These are phyloP conservation scores for Saturnispora zaruensis DNA, from an alignment of 805 yeast genomes.

Conservation along the genomic window DNA sequence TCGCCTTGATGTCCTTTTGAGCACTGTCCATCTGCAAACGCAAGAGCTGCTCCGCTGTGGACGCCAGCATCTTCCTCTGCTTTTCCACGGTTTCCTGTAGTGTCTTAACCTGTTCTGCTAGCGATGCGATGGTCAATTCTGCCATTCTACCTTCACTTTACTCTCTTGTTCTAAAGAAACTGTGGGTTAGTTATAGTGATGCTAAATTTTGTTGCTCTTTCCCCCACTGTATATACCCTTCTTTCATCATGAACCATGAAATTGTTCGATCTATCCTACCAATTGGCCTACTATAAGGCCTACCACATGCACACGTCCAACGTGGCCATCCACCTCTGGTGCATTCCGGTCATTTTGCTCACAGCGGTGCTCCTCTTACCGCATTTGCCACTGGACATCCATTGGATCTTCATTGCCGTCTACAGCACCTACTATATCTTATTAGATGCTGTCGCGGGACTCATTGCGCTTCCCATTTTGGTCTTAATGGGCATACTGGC, in stretches of 20 bases:
- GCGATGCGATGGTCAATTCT: constrained; percentile 22
- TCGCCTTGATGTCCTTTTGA: constrained; percentile 18
- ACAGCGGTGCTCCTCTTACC: constrained; percentile 38
- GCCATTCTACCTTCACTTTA: background rate
- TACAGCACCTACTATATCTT: constrained; percentile 52
- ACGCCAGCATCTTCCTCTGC: constrained; percentile 56
- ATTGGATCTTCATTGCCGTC: constrained; percentile 37
- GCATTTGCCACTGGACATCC: constrained; percentile 7
- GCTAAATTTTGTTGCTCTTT: background rate
- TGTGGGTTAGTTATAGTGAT: background rate
- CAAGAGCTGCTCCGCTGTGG: constrained; percentile 74
- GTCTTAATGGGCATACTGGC: constrained; percentile 17
- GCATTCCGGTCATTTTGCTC: constrained; percentile 70
- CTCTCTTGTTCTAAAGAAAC: too few relatives aligned
- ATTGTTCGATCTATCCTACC: constrained; percentile 33
- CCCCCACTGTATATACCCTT: background rate
- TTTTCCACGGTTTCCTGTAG: constrained; percentile 40
- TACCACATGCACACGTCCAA: constrained; percentile 37
- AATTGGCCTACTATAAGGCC: constrained; percentile 51
- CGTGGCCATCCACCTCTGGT: constrained; percentile 66
- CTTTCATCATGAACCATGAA: constrained; percentile 14
- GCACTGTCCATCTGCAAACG: constrained; percentile 57
- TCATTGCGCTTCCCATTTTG: constrained; percentile 34
- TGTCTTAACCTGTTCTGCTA: constrained; percentile 43
- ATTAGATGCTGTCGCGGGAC: constrained; percentile 46